phyloP scores from a whole-genome alignment of 805 yeast species.

The Zygosaccharomyces bailii region DNA sequence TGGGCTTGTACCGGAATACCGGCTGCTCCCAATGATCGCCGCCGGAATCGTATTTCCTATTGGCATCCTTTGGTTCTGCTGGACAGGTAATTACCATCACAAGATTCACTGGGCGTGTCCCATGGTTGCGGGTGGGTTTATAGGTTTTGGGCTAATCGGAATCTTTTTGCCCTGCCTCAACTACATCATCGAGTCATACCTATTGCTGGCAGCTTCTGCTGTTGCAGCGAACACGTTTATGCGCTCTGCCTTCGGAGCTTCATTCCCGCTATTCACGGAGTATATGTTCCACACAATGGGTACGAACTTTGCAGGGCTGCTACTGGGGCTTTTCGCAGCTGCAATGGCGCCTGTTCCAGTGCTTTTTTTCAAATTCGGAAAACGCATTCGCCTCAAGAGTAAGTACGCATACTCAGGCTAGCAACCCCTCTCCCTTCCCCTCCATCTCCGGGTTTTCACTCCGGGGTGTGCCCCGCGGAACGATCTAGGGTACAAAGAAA shows the following conservation, averaged over 20 bases:
- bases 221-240: constrained; percentile 69
- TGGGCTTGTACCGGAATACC: constrained; percentile 70
- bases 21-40: constrained; percentile 70
- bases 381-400: constrained; percentile 51
- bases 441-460: too few species aligned
- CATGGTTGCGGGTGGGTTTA: constrained; percentile 57
- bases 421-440: too few species aligned
- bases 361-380: constrained; percentile 58
- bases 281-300: constrained; percentile 70
- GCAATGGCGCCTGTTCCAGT: constrained; percentile 66
- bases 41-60: constrained; percentile 70
- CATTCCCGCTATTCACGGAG: constrained; percentile 67
- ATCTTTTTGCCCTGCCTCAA: constrained; percentile 68
- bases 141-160: constrained; percentile 64
- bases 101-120: constrained; percentile 82
- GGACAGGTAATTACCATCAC: constrained; percentile 77
- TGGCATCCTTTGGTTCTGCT: constrained; percentile 82
- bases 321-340: constrained; percentile 59
- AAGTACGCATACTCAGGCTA: constrained; percentile 53
- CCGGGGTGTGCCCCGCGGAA: too few species aligned
- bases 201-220: constrained; percentile 73
- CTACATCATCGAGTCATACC: constrained; percentile 69
- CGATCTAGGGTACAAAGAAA: too few species aligned
- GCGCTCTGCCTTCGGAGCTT: constrained; percentile 66
- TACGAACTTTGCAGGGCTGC: constrained; percentile 73